phyloP scores from a whole-genome alignment of 2,329 filamentous ascomycete genomes.

The Penicillium sp. region DNA sequence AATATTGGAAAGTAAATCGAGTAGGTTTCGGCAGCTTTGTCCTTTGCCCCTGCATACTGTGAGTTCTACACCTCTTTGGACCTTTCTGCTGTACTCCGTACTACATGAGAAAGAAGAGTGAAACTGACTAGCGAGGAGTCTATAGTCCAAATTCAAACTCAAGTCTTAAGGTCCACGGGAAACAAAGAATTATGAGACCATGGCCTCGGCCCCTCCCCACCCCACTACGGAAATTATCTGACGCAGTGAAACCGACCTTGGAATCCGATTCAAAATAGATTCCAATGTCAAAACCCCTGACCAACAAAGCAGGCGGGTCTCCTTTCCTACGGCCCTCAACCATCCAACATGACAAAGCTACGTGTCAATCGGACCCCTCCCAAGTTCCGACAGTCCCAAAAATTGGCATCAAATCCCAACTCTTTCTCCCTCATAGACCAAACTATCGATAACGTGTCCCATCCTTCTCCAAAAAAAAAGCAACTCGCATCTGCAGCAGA shows the following conservation, averaged over 20 bases:
- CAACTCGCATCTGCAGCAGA: neutral
- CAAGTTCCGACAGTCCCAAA: neutral
- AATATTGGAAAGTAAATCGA: neutral
- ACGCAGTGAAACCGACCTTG: neutral
- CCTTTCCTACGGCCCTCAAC: neutral
- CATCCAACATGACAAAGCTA: neutral
- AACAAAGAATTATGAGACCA: neutral
- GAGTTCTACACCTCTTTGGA: neutral
- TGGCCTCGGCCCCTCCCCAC: neutral
- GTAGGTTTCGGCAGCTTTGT: conserved; percentile 1
- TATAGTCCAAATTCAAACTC: neutral
- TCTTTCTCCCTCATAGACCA: neutral
- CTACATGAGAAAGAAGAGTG: neutral
- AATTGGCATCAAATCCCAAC: neutral
- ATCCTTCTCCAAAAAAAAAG: neutral
- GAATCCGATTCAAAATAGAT: neutral
- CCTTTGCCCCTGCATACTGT: conserved; percentile 2
- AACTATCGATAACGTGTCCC: neutral
- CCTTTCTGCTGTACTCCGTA: conserved; percentile 5
- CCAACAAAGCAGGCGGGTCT: neutral
- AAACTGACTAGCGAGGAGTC: conserved; percentile 1
- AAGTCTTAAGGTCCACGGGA: neutral
- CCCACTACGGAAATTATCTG: conserved; percentile 1
- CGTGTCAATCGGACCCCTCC: neutral
- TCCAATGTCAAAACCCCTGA: neutral